These are phyloP conservation scores for Colletotrichum ledebouriae DNA, from an alignment of 2,329 filamentous ascomycete genomes.

Conservation along the genomic window DNA sequence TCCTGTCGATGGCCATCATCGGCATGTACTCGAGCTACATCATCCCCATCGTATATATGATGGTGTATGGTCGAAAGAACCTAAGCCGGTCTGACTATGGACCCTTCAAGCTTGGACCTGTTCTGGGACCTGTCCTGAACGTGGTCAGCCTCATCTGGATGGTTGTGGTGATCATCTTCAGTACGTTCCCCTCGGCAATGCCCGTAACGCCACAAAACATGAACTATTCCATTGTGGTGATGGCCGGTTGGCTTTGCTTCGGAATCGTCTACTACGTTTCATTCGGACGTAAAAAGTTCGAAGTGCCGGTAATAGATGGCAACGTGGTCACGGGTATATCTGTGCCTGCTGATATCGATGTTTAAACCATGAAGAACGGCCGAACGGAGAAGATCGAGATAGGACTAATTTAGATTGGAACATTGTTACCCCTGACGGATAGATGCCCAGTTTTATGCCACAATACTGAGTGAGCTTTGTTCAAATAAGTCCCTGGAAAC, in stretches of 20 bases:
- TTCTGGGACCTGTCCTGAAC: conserved; percentile 54
- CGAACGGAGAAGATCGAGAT: neutral
- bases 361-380: neutral
- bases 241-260: conserved; percentile 55
- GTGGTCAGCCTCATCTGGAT: conserved; percentile 59
- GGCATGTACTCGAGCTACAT: conserved; percentile 60
- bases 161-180: conserved; percentile 58
- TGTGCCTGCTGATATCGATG: conserved; percentile 8
- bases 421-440: neutral
- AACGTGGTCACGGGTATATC: conserved; percentile 36
- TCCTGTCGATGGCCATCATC: conserved; percentile 58
- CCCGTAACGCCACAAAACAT: conserved; percentile 59
- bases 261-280: conserved; percentile 52
- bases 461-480: neutral
- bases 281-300: conserved; percentile 46
- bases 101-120: conserved; percentile 49
- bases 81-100: conserved; percentile 44
- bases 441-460: too few species aligned
- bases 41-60: conserved; percentile 54
- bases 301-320: conserved; percentile 44
- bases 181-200: conserved; percentile 57
- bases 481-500: conserved; percentile 51
- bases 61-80: conserved; percentile 52
- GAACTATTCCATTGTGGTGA: conserved; percentile 61
- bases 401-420: conserved; percentile 10